Conservation (phyloP, 164 flowering plant species). For the Piper longum region DNA sequence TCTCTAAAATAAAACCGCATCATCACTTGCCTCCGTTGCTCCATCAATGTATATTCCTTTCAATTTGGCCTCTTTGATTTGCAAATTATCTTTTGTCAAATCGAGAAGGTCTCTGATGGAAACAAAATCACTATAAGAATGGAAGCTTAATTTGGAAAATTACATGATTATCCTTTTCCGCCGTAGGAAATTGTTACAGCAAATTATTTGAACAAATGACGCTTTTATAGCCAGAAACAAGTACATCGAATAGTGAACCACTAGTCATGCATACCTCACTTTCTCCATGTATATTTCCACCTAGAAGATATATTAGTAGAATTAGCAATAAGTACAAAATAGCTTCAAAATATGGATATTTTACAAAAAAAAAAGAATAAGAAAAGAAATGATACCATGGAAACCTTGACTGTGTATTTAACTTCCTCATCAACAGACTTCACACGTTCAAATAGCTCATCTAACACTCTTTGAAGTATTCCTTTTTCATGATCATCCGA, state of each 20-base stretch:
- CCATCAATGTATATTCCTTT: constrained; percentile 59
- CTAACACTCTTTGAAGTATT: constrained; percentile 65
- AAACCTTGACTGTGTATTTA: constrained; percentile 47
- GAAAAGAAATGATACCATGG: constrained; percentile 43
- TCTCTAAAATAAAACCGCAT: neutral
- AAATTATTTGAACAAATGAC: neutral
- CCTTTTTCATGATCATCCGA: constrained; percentile 49
- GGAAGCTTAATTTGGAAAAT: neutral
- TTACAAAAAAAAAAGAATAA: no score
- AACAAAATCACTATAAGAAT: neutral
- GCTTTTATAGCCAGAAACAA: neutral
- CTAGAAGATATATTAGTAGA: constrained; percentile 18
- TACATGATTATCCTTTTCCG: neutral
- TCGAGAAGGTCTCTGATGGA: constrained; percentile 68
- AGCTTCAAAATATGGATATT: neutral
- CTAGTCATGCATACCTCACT: constrained; percentile 49
- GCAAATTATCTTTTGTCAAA: constrained; percentile 68
- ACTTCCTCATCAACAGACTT: constrained; percentile 21
- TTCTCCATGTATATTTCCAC: constrained; percentile 93
- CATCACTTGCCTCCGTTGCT: constrained; percentile 53
- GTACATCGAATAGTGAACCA: neutral
- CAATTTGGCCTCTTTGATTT: constrained; percentile 57
- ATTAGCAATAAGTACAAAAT: neutral
- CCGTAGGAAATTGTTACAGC: neutral
- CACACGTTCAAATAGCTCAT: constrained; percentile 41